Evolutionary conservation across 108 stramenopile genomes (phyloP).

Genomic region (Skeletonema marinoi): DNA sequence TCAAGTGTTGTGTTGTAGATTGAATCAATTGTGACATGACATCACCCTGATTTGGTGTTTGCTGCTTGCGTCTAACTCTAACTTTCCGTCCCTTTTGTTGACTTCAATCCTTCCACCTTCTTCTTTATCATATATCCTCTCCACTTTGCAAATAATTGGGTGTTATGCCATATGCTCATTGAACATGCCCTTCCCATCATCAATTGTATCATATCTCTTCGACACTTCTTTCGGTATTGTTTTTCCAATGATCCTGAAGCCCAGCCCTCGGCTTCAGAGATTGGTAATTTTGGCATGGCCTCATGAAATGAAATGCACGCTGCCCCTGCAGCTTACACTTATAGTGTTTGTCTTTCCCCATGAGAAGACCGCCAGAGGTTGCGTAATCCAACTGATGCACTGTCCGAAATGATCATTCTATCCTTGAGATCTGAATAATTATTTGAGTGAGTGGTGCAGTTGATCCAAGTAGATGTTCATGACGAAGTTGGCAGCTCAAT

Average conservation of each 20-base stretch:
- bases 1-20: slow-evolving; percentile 15
- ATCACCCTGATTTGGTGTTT: neutral
- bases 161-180: slow-evolving; percentile 66
- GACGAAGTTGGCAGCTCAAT: neutral
- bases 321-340: slow-evolving; percentile 50
- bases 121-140: slow-evolving; percentile 33
- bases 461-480: slow-evolving; percentile 26
- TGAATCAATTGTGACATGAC: neutral
- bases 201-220: slow-evolving; percentile 17
- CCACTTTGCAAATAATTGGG: slow-evolving; percentile 73
- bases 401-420: slow-evolving; percentile 60
- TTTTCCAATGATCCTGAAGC: slow-evolving; percentile 37
- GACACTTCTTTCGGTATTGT: slow-evolving; percentile 49
- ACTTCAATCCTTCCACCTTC: slow-evolving; percentile 2
- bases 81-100: slow-evolving; percentile 1
- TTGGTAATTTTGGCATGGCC: slow-evolving; percentile 20
- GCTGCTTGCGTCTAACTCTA: neutral
- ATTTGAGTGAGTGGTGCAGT: slow-evolving; percentile 20
- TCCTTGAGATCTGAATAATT: slow-evolving; percentile 58
- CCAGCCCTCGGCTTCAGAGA: slow-evolving; percentile 18
- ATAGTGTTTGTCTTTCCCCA: slow-evolving; percentile 44
- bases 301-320: slow-evolving; percentile 63
- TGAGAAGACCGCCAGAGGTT: slow-evolving; percentile 74
- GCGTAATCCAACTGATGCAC: slow-evolving; percentile 92
- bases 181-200: slow-evolving; percentile 55